Percentiles rank a stretch among this genome's conserved stretches.
phyloP scores from a whole-genome alignment of 2,329 filamentous ascomycete genomes.

The Paracoccidioides brasiliensis region DNA sequence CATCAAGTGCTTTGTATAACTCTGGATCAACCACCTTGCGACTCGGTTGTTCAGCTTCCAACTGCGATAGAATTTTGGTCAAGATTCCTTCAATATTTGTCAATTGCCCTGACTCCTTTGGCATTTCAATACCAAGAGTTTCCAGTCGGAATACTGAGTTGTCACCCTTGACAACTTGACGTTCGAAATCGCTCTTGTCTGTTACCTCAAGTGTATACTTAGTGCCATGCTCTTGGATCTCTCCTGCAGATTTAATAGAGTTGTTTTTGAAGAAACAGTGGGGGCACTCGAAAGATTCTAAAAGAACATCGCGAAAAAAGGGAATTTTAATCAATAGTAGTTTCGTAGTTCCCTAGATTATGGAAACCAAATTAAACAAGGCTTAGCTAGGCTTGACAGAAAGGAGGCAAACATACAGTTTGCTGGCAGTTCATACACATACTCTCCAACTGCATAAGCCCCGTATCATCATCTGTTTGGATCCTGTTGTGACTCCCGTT shows the following conservation, averaged over 20 bases:
- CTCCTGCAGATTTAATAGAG: conserved; percentile 82
- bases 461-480: conserved; percentile 29
- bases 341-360: conserved; percentile 59
- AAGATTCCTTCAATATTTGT: conserved; percentile 89
- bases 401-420: conserved; percentile 40
- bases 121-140: conserved; percentile 86
- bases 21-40: conserved; percentile 68
- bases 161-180: conserved; percentile 88
- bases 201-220: conserved; percentile 76
- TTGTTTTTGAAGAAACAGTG: conserved; percentile 84
- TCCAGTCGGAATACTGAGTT: conserved; percentile 74
- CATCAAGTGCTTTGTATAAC: conserved; percentile 62
- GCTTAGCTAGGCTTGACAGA: neutral
- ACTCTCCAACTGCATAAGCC: conserved; percentile 45
- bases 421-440: conserved; percentile 78
- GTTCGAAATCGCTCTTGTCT: conserved; percentile 57
- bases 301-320: conserved; percentile 92
- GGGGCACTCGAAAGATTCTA: conserved; percentile 92
- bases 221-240: conserved; percentile 77
- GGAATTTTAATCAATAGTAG: conserved; percentile 86
- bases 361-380: conserved; percentile 9
- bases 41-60: conserved; percentile 68
- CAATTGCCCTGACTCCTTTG: conserved; percentile 76
- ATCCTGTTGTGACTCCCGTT: conserved; percentile 10
- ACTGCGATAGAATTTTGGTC: conserved; percentile 61